phyloP scores from a whole-genome alignment of 495 filamentous ascomycete species.

The Saxophila tyrrhenica region DNA sequence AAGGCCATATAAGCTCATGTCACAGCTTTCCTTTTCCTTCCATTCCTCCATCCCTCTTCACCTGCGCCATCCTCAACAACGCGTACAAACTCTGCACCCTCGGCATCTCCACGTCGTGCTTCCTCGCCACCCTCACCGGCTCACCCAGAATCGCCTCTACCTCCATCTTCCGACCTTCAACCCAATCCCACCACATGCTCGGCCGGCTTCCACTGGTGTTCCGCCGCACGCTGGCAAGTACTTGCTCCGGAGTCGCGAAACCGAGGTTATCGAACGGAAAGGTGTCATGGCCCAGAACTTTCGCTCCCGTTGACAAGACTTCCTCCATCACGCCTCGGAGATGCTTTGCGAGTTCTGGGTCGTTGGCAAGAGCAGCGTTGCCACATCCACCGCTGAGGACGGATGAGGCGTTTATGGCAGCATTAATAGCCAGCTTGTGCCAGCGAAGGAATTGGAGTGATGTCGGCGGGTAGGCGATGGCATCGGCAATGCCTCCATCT shows the following conservation, averaged over 20 bases:
- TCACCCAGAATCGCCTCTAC: slow-evolving; percentile 53
- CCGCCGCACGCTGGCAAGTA: slow-evolving; percentile 41
- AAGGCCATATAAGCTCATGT: too few species aligned
- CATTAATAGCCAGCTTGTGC: slow-evolving; percentile 57
- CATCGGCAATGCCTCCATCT: slow-evolving; percentile 43
- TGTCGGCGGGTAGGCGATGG: slow-evolving; percentile 30
- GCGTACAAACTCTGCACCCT: slow-evolving; percentile 43
- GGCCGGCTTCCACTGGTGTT: slow-evolving; percentile 45
- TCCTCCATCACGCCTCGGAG: slow-evolving; percentile 46
- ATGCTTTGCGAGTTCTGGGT: slow-evolving; percentile 33
- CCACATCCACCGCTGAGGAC: slow-evolving; percentile 44
- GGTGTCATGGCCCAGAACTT: slow-evolving; percentile 37
- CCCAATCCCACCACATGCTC: slow-evolving; percentile 50
- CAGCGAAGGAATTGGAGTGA: slow-evolving; percentile 48
- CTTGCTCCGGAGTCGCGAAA: slow-evolving; percentile 42
- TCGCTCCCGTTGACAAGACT: slow-evolving; percentile 42
- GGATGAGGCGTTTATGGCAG: slow-evolving; percentile 51
- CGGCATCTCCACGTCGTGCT: slow-evolving; percentile 40
- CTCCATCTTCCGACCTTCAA: slow-evolving; percentile 44
- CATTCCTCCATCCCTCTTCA: slow-evolving; percentile 27
- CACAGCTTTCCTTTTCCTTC: slow-evolving; percentile 17
- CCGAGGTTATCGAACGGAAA: slow-evolving; percentile 6
- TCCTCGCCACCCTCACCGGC: slow-evolving; percentile 42
- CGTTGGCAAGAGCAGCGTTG: slow-evolving; percentile 37
- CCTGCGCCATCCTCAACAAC: slow-evolving; percentile 34